phyloP scores from a whole-genome alignment of 805 yeast species.

The Cyberlindnera euphorbiiphila region DNA sequence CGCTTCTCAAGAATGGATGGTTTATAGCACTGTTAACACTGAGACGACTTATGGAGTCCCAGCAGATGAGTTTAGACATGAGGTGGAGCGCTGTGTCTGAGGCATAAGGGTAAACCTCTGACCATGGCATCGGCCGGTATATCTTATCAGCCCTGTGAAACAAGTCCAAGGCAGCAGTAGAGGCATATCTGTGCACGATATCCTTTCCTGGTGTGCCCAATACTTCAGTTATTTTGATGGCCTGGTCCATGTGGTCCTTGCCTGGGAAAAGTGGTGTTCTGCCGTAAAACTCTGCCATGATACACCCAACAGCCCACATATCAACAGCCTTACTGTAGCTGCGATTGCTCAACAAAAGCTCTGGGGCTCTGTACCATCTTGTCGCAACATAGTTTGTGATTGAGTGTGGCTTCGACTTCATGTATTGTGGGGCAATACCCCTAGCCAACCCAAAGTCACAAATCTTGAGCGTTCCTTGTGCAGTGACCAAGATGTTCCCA shows the following conservation, averaged over 20 bases:
- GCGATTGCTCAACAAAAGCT: slow-evolving; percentile 60
- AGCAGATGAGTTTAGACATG: slow-evolving; percentile 51
- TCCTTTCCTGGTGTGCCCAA: slow-evolving; percentile 66
- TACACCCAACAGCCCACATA: slow-evolving; percentile 94
- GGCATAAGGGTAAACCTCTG: slow-evolving; percentile 59
- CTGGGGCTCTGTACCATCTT: slow-evolving; percentile 95
- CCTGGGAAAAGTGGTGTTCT: slow-evolving; percentile 81
- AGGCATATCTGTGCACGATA: slow-evolving; percentile 34
- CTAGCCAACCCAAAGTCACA: slow-evolving; percentile 95
- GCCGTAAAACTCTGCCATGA: slow-evolving; percentile 78
- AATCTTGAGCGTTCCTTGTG: slow-evolving; percentile 72
- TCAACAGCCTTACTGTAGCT: slow-evolving; percentile 70
- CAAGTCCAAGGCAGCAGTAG: slow-evolving; percentile 42
- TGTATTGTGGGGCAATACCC: slow-evolving; percentile 47
- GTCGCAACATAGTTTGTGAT: slow-evolving; percentile 91
- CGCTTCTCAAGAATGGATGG: slow-evolving; percentile 50
- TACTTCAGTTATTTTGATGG: slow-evolving; percentile 60
- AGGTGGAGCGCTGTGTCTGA: slow-evolving; percentile 47
- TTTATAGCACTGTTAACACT: slow-evolving; percentile 53
- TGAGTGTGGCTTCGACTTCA: slow-evolving; percentile 35
- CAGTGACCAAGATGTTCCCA: slow-evolving; percentile 75
- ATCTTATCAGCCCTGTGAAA: slow-evolving; percentile 42
- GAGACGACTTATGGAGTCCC: slow-evolving; percentile 57
- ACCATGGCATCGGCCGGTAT: slow-evolving; percentile 45
- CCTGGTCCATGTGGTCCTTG: slow-evolving; percentile 64